Base-by-base conservation (phyloP, 768 basidiomycete genomes). In the Gymnopilus junonius region DNA sequence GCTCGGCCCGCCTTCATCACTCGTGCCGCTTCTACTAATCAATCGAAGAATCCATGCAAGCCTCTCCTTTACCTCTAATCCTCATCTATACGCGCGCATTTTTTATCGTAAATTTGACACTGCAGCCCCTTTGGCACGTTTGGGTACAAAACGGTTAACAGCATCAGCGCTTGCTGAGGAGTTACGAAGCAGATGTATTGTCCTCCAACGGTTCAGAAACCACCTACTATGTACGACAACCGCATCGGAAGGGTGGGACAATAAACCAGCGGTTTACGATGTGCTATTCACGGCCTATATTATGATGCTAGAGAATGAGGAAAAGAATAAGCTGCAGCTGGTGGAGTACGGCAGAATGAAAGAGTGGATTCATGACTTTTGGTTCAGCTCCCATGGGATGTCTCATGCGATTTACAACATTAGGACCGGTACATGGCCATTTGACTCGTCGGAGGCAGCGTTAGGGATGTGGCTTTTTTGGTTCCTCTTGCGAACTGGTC, bases 251-350 rank as follows among this genome's bases (percentile, higher is more conserved):
- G 37, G 23, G 5, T 69, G 74, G 20, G 67, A 68, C 15, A 69
- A 68, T 55, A 63, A 58, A 55, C 64, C 67, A 56, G 39, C 65
- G 17, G 61, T 83, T 34, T 75, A 78, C 23, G 79, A 86, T n/a
- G 70, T 85, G 14, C 82, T 94, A 5, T 90, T 87, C 80, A 83
- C 84, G 29, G 83, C 87, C 27, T 93, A 90, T 70, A 75, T 92
- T 37, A 87, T 94, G 87, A 83, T 93, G 82, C 77, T 94, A 50
- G 93, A 95, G 77, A 90, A 92, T 67, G 90, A 90, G 29, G 90
- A 86, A 43, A 88, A 84, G 70, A 94, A 94, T 67, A 84, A 84
- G 66, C 72, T 53, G 46, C 92, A 93, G 71, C 81, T 94, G n/a
- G 72, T 85, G n/a, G 85, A 86, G 23, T 92, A 88, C 68, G 91